phyloP scores from a whole-genome alignment of 2,329 filamentous ascomycete species.

The Xylariaceae sp. region DNA sequence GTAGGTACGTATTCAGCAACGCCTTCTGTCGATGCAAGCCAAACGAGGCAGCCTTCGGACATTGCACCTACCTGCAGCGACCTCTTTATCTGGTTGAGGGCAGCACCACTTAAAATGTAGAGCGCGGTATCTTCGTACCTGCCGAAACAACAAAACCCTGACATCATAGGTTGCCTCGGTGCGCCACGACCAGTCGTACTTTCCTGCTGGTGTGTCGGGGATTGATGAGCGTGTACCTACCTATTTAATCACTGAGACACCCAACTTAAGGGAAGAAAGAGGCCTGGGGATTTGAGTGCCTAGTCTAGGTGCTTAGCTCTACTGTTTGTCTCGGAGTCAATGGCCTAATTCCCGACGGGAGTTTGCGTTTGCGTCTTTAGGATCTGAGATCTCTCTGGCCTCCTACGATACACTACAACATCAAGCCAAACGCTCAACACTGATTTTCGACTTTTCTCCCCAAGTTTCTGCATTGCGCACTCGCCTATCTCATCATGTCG shows the following conservation, averaged over 20 bases:
- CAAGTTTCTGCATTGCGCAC: not conserved
- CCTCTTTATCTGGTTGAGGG: not conserved
- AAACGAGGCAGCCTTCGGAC: too few species aligned
- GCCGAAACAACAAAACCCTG: not conserved
- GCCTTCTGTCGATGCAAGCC: not conserved
- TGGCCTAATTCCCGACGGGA: not conserved
- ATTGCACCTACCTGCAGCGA: not conserved
- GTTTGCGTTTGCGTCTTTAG: not conserved
- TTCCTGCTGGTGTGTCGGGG: not conserved
- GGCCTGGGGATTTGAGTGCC: not conserved
- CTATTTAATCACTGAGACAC: not conserved
- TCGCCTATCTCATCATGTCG: slow-evolving; percentile 4
- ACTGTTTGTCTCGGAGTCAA: slow-evolving; percentile 5
- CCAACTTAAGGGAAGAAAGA: not conserved
- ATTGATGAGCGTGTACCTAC: not conserved
- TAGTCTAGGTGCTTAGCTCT: not conserved
- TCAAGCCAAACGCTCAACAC: not conserved
- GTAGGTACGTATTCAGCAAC: not conserved
- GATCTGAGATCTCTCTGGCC: not conserved
- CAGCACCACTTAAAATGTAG: not conserved
- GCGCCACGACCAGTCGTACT: not conserved
- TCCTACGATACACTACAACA: not conserved
- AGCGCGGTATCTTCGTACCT: not conserved
- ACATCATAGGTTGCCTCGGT: not conserved
- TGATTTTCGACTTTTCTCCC: not conserved